Base-by-base conservation (phyloP, 2,329 filamentous ascomycete genomes). In the Paraphaeosphaeria minitans region DNA sequence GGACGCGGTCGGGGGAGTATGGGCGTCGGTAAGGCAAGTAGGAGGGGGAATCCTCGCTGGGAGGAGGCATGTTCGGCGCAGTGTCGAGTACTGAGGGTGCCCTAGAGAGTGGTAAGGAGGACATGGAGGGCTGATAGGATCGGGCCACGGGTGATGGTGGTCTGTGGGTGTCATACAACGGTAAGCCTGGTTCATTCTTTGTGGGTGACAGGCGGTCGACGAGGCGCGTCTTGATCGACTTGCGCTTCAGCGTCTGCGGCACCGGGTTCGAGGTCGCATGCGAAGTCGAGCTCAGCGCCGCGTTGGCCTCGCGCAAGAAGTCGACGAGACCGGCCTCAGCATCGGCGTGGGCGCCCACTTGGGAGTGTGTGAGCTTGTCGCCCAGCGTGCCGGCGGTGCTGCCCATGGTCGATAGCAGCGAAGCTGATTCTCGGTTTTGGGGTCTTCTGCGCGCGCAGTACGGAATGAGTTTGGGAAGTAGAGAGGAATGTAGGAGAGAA, bases 31-130 rank as follows among this genome's bases (percentile, higher is more conserved):
- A 92, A 5, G 87, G 84, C 1, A 84, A 82, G 64, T 91, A 89
- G 37, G 86, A 83, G 3, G 87, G 85, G 5, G 83, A 83, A 72
- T 90, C 87, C 60, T 82, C 79, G 2, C 84, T 84, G 4, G 85
- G 83, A 53, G 89, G 88, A 1, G 79, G 79, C 56, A 83, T 80
- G 46, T 77, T 77, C 4, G 81, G 81, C 1, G 79, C 80, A 57
- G 73, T 74, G 65, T 85, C 82, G 41, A 85, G 71, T 31, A 85
- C 77, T 1, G 83, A 85, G 5, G 81, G 74, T 24, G 80, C 73
- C 69, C 83, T 76, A 21, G 82, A 83, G 10, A 78, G 64, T 10
- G 81, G 78, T 51, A 78, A 69, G 19, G 79, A 79, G 42, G 74
- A 71, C 22, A 79, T 75, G 27, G 81, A 75, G 31, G 82, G 78